These are phyloP conservation scores for Pseudozyma flocculosa DNA, from an alignment of 1,284 basidiomycete species.

Conservation along the genomic window DNA sequence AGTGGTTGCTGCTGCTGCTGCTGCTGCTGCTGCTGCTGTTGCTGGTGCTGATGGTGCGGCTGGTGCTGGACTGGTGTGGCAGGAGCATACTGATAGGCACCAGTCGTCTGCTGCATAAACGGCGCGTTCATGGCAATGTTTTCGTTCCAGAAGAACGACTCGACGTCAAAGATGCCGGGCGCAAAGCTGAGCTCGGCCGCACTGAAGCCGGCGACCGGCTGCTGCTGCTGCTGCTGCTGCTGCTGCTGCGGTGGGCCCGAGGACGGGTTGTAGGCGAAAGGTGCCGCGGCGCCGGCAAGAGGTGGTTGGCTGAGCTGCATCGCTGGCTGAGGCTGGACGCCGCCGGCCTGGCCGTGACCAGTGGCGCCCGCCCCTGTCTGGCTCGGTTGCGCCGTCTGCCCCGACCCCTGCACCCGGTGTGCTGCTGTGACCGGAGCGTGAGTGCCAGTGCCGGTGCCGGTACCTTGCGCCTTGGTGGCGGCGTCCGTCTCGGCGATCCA, in stretches of 20 bases:
- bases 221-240: too few species aligned
- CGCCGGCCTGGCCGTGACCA: background rate
- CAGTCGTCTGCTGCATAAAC: too few species aligned
- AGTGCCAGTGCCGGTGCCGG: too few species aligned
- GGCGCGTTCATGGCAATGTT: slow-evolving; percentile 10
- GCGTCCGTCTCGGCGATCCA: slow-evolving; percentile 36
- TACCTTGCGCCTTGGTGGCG: slow-evolving; percentile 1
- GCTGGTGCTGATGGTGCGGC: background rate
- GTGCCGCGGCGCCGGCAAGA: too few species aligned
- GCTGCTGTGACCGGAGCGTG: background rate
- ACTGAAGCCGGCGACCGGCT: too few species aligned
- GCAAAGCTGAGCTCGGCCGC: slow-evolving; percentile 8
- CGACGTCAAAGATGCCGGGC: slow-evolving; percentile 42
- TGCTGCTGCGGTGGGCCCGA: background rate
- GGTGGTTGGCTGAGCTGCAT: too few species aligned
- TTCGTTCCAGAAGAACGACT: slow-evolving; percentile 49
- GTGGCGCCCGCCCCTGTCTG: background rate
- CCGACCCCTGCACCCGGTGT: too few species aligned
- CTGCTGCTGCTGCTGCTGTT: background rate
- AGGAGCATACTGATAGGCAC: background rate
- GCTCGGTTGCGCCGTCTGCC: background rate
- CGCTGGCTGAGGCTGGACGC: background rate
- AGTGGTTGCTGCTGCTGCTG: background rate
- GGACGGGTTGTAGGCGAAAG: background rate
- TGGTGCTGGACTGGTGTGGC: background rate